Base-by-base conservation (phyloP, 768 basidiomycete species). In the Lactarius sanguifluus region DNA sequence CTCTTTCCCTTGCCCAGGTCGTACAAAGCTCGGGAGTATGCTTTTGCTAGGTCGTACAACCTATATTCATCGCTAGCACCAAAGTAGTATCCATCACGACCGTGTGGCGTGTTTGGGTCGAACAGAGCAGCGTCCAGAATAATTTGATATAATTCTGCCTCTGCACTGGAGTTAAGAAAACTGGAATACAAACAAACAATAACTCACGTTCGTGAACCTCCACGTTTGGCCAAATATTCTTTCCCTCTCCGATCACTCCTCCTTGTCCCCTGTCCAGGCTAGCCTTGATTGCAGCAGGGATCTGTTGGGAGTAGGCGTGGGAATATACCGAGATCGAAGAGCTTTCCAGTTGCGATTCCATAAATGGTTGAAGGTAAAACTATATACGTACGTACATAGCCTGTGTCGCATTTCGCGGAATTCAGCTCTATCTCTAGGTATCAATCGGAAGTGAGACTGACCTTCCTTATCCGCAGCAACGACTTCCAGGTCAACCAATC, bases 211-310 rank as follows among this genome's bases (percentile, higher is more conserved):
- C 86, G 54, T 81, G 75, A 59, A 87, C 79, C 65, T 86, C 80
- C 23, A 88, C 82, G 66, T 85, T 77, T 0, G 82, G 80, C 87
- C 86, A 90, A 7, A 85, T 54, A 61, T 88, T 86, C 71, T 79
- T 75, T 1, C 89, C 88, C 50, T 79, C 70, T 0, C 87, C 86
- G 4, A 89, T 76, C 70, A 85, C 75, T 13, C 85, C 86, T 0
- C 79, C 86, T 36, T 81, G 79, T 1, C 79, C 79, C 43, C 87
- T 79, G 67, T 72, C 75, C 50, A 87, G 70, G 28, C 80, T 72
- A 0, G 81, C 81, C 13, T 75, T 73, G 63, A 88, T 80, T 5
- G 85, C 71, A 1, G 43, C 28, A 2, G 85, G 86, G 32, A 89
- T 81, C 66, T 85, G 85, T 10, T 78, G 73, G 0, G 86, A 88